A percentile compares a stretch with the other conserved stretches of the same genome.
phyloP scores from a whole-genome alignment of 495 filamentous ascomycete genomes.

The Podospora fimiseda region DNA sequence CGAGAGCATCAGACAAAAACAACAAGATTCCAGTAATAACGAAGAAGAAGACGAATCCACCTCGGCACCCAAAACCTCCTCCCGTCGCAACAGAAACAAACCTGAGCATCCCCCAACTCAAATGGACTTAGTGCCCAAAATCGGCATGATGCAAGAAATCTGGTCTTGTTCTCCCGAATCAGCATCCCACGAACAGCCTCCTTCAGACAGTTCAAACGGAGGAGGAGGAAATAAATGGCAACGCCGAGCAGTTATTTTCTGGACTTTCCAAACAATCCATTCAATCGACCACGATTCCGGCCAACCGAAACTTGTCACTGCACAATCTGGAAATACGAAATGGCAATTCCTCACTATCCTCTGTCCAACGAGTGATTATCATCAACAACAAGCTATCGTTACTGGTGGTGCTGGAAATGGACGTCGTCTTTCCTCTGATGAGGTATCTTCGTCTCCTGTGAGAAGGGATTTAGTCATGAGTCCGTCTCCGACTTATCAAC shows the following conservation, averaged over 20 bases:
- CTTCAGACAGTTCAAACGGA: conserved; percentile 3
- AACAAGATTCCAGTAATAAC: conserved; percentile 12
- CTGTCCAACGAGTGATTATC: conserved; percentile 39
- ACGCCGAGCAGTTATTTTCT: conserved; percentile 39
- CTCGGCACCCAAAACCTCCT: conserved; percentile 1
- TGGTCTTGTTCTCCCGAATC: conserved; percentile 35
- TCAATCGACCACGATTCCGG: conserved; percentile 28
- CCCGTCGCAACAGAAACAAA: no score
- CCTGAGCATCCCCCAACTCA: conserved; percentile 34
- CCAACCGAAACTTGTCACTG: conserved; percentile 22
- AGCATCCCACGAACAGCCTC: neutral
- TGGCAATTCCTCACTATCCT: conserved; percentile 45
- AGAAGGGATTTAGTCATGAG: conserved; percentile 38
- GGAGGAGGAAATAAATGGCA: conserved; percentile 28
- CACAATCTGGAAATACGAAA: conserved; percentile 24
- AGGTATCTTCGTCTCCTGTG: conserved; percentile 8
- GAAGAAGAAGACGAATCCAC: conserved; percentile 9
- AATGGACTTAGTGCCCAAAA: conserved; percentile 40
- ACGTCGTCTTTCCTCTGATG: neutral
- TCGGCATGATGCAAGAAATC: conserved; percentile 48
- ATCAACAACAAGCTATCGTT: conserved; percentile 38
- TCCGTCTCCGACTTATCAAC: conserved; percentile 35
- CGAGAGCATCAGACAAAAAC: conserved; percentile 4
- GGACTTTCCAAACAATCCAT: conserved; percentile 44
- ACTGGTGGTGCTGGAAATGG: conserved; percentile 10